phyloP scores from a whole-genome alignment of 2,329 filamentous ascomycete genomes.

The Phyllosticta paracitricarpa region DNA sequence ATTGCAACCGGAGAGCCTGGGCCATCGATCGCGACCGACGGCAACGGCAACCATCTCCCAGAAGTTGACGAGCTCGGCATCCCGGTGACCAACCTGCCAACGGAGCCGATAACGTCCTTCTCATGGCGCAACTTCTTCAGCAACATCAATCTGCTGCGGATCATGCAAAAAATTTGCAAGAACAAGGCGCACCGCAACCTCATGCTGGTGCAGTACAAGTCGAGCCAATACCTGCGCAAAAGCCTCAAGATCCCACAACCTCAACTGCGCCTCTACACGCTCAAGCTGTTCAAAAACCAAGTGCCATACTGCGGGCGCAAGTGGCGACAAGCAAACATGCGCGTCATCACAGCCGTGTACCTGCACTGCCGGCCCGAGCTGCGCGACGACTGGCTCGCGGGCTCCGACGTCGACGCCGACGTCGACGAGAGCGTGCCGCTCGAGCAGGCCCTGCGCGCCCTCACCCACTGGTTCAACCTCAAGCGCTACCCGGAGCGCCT shows the following conservation, averaged over 20 bases:
- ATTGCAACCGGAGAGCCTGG: conserved; percentile 11
- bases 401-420: conserved; percentile 83
- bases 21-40: not conserved
- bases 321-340: conserved; percentile 97
- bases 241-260: conserved; percentile 83
- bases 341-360: conserved; percentile 94
- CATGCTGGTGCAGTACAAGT: conserved; percentile 91
- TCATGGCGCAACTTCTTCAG: conserved; percentile 90
- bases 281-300: conserved; percentile 98
- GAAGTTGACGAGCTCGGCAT: conserved; percentile 83
- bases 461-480: conserved; percentile 94
- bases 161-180: conserved; percentile 96
- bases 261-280: conserved; percentile 79
- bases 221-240: conserved; percentile 82
- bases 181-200: conserved; percentile 91
- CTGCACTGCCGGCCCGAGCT: conserved; percentile 87
- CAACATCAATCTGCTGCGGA: conserved; percentile 85
- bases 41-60: conserved; percentile 28
- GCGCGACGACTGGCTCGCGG: conserved; percentile 88
- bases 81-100: conserved; percentile 59
- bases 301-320: conserved; percentile 97
- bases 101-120: conserved; percentile 75
- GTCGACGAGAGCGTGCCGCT: conserved; percentile 87
- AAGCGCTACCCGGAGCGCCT: conserved; percentile 72
- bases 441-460: conserved; percentile 76